Conservation (phyloP, 2,329 filamentous ascomycete species). For the Exserohilum rostratum region DNA sequence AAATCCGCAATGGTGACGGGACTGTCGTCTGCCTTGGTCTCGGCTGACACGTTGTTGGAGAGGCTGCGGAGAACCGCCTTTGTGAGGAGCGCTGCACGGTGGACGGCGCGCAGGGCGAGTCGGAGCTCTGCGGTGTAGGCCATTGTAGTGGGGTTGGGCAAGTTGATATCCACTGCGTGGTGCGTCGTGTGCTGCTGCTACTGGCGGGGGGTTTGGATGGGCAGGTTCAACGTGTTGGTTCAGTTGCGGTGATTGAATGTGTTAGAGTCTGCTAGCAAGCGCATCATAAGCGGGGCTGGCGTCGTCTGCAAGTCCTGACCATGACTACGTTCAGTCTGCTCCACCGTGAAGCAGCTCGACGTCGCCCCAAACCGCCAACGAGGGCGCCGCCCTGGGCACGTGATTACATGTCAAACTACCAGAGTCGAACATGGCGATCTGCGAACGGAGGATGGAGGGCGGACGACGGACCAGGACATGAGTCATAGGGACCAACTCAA, state of each 20-base stretch:
- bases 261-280: slow-evolving; percentile 12
- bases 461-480: neutral
- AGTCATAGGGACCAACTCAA: slow-evolving; percentile 6
- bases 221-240: slow-evolving; percentile 17
- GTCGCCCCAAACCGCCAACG: neutral
- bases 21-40: slow-evolving; percentile 64
- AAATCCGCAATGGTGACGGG: slow-evolving; percentile 70
- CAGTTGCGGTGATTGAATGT: slow-evolving; percentile 16
- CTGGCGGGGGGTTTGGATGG: slow-evolving; percentile 8
- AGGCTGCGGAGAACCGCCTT: slow-evolving; percentile 58
- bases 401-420: neutral
- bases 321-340: neutral
- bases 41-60: slow-evolving; percentile 54
- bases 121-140: slow-evolving; percentile 38
- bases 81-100: slow-evolving; percentile 63
- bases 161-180: slow-evolving; percentile 4
- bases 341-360: slow-evolving; percentile 1
- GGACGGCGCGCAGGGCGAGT: slow-evolving; percentile 53
- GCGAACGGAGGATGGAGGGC: neutral
- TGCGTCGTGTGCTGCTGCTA: slow-evolving; percentile 9
- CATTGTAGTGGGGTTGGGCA: slow-evolving; percentile 6
- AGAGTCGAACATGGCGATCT: slow-evolving; percentile 2
- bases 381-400: neutral
- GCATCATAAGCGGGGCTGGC: slow-evolving; percentile 23
- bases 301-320: neutral